phyloP scores from a whole-genome alignment of 2,329 filamentous ascomycete genomes.

The Macroventuria anomochaeta region DNA sequence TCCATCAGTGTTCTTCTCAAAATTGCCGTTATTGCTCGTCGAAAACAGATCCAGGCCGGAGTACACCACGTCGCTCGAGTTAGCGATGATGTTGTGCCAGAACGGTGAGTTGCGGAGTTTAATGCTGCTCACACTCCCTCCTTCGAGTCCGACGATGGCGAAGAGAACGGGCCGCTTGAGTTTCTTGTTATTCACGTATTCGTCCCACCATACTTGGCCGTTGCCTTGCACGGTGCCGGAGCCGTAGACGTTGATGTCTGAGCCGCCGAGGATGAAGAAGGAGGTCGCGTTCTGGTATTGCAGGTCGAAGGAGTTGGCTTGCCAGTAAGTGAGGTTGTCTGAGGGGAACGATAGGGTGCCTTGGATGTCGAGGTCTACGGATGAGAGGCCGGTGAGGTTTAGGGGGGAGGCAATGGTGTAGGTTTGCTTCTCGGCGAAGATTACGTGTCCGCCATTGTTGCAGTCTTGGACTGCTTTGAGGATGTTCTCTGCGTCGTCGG shows the following conservation, averaged over 20 bases:
- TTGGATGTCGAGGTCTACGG: slow-evolving; percentile 23
- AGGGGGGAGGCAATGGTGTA: slow-evolving; percentile 19
- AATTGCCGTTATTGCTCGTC: slow-evolving; percentile 20
- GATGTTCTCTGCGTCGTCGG: slow-evolving; percentile 17
- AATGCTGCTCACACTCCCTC: slow-evolving; percentile 14
- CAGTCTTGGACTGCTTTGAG: slow-evolving; percentile 16
- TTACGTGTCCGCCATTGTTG: slow-evolving; percentile 22
- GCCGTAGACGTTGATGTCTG: slow-evolving; percentile 68
- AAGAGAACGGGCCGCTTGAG: slow-evolving; percentile 15
- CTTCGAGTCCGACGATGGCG: slow-evolving; percentile 7
- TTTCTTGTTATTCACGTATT: slow-evolving; percentile 13
- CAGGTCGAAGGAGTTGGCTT: slow-evolving; percentile 18
- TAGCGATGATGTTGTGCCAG: slow-evolving; percentile 56
- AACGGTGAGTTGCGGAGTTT: slow-evolving; percentile 16
- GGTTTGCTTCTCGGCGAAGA: slow-evolving; percentile 15
- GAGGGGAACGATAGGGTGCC: slow-evolving; percentile 14
- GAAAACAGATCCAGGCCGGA: slow-evolving; percentile 15
- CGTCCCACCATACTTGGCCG: slow-evolving; percentile 58
- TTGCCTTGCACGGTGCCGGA: slow-evolving; percentile 61
- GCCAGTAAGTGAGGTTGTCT: slow-evolving; percentile 17
- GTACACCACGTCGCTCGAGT: slow-evolving; percentile 52
- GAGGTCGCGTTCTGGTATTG: slow-evolving; percentile 66
- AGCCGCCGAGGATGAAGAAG: slow-evolving; percentile 68
- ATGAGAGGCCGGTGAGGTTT: slow-evolving; percentile 17
- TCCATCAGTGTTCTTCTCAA: slow-evolving; percentile 42